Percentiles rank a stretch among this genome's conserved stretches.
phyloP scores from a whole-genome alignment of 2,329 filamentous ascomycete genomes.

The Nothopassalora personata region DNA sequence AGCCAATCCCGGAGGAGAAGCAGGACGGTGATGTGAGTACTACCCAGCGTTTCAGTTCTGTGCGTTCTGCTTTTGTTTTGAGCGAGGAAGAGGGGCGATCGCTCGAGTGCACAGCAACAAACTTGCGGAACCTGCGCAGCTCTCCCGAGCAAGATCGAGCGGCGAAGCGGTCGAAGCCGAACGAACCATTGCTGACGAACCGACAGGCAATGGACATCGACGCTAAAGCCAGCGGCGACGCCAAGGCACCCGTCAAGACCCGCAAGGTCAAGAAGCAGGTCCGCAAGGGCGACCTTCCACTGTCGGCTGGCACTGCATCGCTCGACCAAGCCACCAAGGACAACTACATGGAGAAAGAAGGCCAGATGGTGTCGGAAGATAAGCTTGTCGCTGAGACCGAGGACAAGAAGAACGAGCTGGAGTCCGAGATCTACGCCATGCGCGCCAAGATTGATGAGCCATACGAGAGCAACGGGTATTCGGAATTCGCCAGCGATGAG shows the following conservation, averaged over 20 bases:
- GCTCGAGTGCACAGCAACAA: conserved; percentile 10
- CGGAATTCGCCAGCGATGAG: conserved; percentile 82
- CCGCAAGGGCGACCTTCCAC: conserved; percentile 89
- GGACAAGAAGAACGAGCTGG: conserved; percentile 99
- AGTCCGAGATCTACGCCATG: conserved; percentile 94
- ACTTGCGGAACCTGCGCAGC: conserved; percentile 12
- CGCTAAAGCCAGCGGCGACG: conserved; percentile 56
- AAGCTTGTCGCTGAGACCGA: conserved; percentile 97
- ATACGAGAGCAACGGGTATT: conserved; percentile 49
- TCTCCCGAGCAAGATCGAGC: conserved; percentile 16
- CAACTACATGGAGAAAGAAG: conserved; percentile 72
- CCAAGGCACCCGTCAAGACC: conserved; percentile 57
- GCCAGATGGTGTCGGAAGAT: conserved; percentile 92
- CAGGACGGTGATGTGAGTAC: conserved; percentile 68
- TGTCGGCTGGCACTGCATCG: conserved; percentile 75
- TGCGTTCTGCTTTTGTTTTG: conserved; percentile 20
- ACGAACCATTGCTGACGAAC: conserved; percentile 28
- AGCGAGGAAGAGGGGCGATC: conserved; percentile 19
- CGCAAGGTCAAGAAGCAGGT: conserved; percentile 99
- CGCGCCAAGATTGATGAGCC: conserved; percentile 91
- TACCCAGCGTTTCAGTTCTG: conserved; percentile 15
- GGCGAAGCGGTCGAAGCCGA: conserved; percentile 23
- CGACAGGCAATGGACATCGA: conserved; percentile 81
- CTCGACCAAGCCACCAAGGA: conserved; percentile 66
- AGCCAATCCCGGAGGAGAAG: conserved; percentile 66